These are phyloP conservation scores for Emergomyces pasteurianus DNA, from an alignment of 2,329 filamentous ascomycete genomes.

Conservation along the genomic window DNA sequence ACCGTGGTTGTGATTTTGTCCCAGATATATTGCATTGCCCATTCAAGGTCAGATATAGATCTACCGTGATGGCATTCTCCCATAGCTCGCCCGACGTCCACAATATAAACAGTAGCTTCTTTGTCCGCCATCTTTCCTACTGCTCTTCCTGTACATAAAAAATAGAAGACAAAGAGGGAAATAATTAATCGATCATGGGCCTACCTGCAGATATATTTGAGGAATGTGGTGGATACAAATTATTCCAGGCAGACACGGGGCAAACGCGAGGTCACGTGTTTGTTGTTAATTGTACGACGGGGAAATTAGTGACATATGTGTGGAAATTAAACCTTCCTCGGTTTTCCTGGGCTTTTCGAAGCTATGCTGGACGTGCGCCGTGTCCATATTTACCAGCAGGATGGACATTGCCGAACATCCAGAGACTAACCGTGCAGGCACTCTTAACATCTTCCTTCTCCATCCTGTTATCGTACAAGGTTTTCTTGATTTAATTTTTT, in stretches of 20 bases:
- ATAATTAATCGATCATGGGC: neutral
- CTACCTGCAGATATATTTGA: neutral
- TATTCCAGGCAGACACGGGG: constrained; percentile 28
- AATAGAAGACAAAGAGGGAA: neutral
- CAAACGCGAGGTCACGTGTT: constrained; percentile 30
- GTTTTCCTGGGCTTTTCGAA: neutral
- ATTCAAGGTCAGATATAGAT: constrained; percentile 70
- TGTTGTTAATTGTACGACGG: constrained; percentile 15
- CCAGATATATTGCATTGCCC: constrained; percentile 85
- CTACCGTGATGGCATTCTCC: constrained; percentile 58
- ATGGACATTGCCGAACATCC: neutral
- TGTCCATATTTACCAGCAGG: neutral
- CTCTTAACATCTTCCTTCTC: neutral
- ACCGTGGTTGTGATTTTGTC: constrained; percentile 75
- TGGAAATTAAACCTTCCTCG: neutral
- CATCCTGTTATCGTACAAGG: neutral
- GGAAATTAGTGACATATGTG: neutral
- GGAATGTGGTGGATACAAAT: neutral
- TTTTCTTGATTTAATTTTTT: neutral
- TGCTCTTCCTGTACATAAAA: neutral
- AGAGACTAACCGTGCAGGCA: neutral
- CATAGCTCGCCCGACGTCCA: constrained; percentile 86
- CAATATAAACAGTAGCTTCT: constrained; percentile 81
- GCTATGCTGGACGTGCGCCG: neutral
- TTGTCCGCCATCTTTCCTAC: constrained; percentile 65